These are phyloP conservation scores for Telfairia occidentalis DNA, from an alignment of 331 rosid genomes.

Conservation along the genomic window DNA sequence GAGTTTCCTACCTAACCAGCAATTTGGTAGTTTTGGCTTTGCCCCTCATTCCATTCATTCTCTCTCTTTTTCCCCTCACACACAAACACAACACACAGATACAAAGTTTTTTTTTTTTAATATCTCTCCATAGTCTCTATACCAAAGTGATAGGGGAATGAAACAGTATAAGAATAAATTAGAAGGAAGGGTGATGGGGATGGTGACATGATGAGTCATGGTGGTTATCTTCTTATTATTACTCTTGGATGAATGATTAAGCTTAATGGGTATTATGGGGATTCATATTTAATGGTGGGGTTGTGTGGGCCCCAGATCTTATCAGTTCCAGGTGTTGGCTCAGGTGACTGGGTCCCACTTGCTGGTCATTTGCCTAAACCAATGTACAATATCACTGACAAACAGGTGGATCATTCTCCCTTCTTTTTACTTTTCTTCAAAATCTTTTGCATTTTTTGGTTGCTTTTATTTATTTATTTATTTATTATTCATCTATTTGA, in stretches of 20 bases:
- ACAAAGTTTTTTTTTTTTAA: too few species aligned
- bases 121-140: too few species aligned
- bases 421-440: constrained; percentile 18
- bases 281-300: constrained; percentile 17
- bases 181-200: too few species aligned
- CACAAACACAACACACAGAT: too few species aligned
- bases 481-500: constrained; percentile 24
- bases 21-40: background rate
- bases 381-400: constrained; percentile 88
- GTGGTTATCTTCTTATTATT: background rate
- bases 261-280: constrained; percentile 2
- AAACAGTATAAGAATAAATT: constrained; percentile 32
- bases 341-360: constrained; percentile 60
- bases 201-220: background rate
- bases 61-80: too few species aligned
- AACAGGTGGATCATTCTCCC: constrained; percentile 99
- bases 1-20: constrained; percentile 56
- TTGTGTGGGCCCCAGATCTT: constrained; percentile 55
- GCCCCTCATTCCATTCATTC: too few species aligned
- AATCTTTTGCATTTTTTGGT: background rate
- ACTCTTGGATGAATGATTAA: constrained; percentile 55
- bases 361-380: constrained; percentile 72
- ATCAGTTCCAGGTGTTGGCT: constrained; percentile 95
- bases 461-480: background rate
- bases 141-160: too few species aligned